These are phyloP conservation scores for Penicillium sp. DNA, from an alignment of 2,329 filamentous ascomycete genomes.

Conservation along the genomic window DNA sequence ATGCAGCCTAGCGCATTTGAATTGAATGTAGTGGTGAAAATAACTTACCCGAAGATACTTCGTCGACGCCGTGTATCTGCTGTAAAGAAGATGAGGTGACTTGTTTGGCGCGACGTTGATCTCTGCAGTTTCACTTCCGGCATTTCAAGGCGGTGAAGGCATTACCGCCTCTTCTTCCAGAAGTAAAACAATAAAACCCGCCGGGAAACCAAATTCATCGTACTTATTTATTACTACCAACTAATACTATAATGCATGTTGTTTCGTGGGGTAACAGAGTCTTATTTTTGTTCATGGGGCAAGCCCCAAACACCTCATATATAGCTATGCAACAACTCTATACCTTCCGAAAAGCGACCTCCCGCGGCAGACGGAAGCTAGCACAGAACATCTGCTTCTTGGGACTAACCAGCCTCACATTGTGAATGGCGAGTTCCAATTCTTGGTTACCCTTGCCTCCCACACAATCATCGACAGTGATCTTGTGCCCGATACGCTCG, in stretches of 20 bases:
- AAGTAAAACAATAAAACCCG: background rate
- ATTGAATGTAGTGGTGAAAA: background rate
- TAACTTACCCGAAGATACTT: background rate
- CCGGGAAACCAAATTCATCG: background rate
- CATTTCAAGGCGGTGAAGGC: constrained; percentile 26
- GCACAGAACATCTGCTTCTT: constrained; percentile 97
- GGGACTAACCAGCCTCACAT: constrained; percentile 84
- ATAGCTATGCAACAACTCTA: constrained; percentile 19
- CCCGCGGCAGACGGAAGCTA: constrained; percentile 77
- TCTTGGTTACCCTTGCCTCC: constrained; percentile 59
- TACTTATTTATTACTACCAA: background rate
- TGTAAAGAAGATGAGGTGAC: background rate
- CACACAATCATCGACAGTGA: constrained; percentile 55
- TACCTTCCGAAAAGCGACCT: constrained; percentile 69
- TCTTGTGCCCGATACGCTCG: constrained; percentile 57
- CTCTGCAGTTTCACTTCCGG: constrained; percentile 17
- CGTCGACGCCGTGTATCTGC: background rate
- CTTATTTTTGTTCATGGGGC: constrained; percentile 9
- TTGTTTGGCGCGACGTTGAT: constrained; percentile 12
- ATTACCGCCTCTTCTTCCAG: constrained; percentile 7
- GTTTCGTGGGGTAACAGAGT: constrained; percentile 20
- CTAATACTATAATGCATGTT: background rate
- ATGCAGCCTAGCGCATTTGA: too few species aligned
- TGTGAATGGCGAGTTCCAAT: constrained; percentile 55
- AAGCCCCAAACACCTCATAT: constrained; percentile 17